Conservation (phyloP, 371 early-diverging fungal species). For the Lichtheimia ornata region DNA sequence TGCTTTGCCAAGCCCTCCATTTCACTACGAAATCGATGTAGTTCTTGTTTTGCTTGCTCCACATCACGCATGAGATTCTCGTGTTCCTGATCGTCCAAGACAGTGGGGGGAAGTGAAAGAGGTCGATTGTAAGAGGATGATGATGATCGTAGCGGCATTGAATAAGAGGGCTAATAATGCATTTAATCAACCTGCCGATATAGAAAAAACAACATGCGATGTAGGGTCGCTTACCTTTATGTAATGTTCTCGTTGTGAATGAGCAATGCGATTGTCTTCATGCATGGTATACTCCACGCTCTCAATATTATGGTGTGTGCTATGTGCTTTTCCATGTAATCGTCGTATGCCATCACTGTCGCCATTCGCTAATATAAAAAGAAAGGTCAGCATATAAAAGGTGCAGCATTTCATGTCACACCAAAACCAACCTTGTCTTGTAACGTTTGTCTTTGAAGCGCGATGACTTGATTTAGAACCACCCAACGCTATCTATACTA, state of each 20-base stretch:
- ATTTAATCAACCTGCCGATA: too few relatives aligned
- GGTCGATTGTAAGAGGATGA: slow-evolving; percentile 1
- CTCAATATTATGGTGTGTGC: too few relatives aligned
- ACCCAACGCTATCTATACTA: slow-evolving; percentile 19
- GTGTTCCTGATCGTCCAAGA: slow-evolving; percentile 14
- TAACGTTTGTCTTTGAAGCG: slow-evolving; percentile 6
- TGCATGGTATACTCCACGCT: too few relatives aligned
- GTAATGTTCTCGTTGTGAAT: too few relatives aligned
- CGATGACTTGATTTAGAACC: slow-evolving; percentile 11
- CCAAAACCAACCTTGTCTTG: slow-evolving; percentile 7
- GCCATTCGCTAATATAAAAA: too few relatives aligned
- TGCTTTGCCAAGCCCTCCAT: slow-evolving; percentile 56
- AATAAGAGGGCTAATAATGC: slow-evolving; percentile 7
- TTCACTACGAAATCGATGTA: slow-evolving; percentile 54
- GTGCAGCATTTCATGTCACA: slow-evolving; percentile 1
- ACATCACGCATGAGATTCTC: slow-evolving; percentile 28
- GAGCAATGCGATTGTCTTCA: too few relatives aligned
- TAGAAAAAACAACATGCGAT: too few relatives aligned
- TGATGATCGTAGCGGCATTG: slow-evolving; percentile 13
- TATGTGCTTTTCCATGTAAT: too few relatives aligned
- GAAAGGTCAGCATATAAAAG: neutral
- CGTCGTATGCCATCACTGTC: too few relatives aligned
- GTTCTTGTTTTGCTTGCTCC: slow-evolving; percentile 51
- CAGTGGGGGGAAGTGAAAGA: slow-evolving; percentile 5
- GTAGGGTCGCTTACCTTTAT: too few relatives aligned